phyloP scores from a whole-genome alignment of 805 yeast genomes.

The Cyberlindnera mycetangii region DNA sequence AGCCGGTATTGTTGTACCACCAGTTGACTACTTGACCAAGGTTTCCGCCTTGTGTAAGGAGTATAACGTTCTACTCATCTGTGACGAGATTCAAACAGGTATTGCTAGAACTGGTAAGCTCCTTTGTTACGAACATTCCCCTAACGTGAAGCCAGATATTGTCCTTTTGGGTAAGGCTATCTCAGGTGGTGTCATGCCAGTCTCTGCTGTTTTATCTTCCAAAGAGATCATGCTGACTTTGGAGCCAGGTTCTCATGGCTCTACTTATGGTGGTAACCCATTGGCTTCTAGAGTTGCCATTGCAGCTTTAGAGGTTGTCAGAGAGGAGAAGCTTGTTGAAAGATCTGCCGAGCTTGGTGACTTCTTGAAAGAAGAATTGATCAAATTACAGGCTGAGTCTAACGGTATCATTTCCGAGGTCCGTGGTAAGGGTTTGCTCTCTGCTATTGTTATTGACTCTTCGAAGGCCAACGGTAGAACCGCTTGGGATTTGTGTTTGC shows the following conservation, averaged over 20 bases:
- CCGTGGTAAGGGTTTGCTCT: constrained; percentile 71
- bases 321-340: constrained; percentile 81
- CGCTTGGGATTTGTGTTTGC: constrained; percentile 93
- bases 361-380: constrained; percentile 58
- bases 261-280: constrained; percentile 98
- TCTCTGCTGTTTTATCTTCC: constrained; percentile 88
- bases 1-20: constrained; percentile 96
- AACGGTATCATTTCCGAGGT: constrained; percentile 58
- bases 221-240: constrained; percentile 83
- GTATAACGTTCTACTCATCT: constrained; percentile 84
- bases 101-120: constrained; percentile 95
- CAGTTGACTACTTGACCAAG: constrained; percentile 67
- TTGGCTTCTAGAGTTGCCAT: constrained; percentile 89
- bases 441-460: constrained; percentile 89
- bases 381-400: constrained; percentile 48
- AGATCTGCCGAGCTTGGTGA: constrained; percentile 73
- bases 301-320: constrained; percentile 88
- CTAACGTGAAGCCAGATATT: constrained; percentile 79
- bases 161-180: constrained; percentile 91
- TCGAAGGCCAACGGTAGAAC: constrained; percentile 80
- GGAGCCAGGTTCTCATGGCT: constrained; percentile 96
- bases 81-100: constrained; percentile 98
- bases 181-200: constrained; percentile 93
- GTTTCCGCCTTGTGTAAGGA: constrained; percentile 75
- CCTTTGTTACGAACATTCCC: constrained; percentile 85